phyloP scores from a whole-genome alignment of 228 moss, liverwort and hornwort genomes.

The Sphagnum magellanicum region DNA sequence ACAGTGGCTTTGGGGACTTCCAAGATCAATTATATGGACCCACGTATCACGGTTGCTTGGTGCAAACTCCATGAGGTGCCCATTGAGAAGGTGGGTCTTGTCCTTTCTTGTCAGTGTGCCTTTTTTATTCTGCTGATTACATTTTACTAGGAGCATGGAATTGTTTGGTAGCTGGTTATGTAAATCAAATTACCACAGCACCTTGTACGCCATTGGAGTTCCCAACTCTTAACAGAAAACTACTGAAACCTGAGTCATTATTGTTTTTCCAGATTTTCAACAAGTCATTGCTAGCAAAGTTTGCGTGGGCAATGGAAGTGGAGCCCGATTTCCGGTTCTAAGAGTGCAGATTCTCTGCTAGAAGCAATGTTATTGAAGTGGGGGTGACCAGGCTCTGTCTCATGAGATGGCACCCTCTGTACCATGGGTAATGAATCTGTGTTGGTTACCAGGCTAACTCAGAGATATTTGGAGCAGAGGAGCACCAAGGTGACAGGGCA shows the following conservation, averaged over 20 bases:
- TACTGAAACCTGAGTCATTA: too few species aligned
- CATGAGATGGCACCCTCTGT: background rate
- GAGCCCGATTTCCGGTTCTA: conserved; percentile 91
- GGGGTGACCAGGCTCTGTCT: background rate
- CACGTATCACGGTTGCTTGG: conserved; percentile 96
- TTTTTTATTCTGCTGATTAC: background rate
- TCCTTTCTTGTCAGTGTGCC: background rate
- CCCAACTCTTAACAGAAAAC: too few species aligned
- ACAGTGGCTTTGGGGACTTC: conserved; percentile 97
- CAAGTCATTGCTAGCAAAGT: conserved; percentile 90
- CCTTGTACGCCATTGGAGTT: too few species aligned
- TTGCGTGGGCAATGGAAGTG: conserved; percentile 99
- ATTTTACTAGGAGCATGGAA: background rate
- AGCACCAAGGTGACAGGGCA: background rate
- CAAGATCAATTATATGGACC: conserved; percentile 99
- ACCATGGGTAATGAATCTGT: background rate
- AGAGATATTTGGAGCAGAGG: background rate
- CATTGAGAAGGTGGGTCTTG: conserved; percentile 64
- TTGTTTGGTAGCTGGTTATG: too few species aligned
- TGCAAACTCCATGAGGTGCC: conserved; percentile 98
- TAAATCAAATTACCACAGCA: too few species aligned
- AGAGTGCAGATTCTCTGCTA: conserved; percentile 12
- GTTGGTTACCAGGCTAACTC: background rate
- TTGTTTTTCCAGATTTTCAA: conserved; percentile 62
- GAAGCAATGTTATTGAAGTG: background rate